Percentiles rank a stretch among this genome's conserved stretches.
phyloP scores from a whole-genome alignment of 2,329 filamentous ascomycete genomes.

The Diplodia sapinea region DNA sequence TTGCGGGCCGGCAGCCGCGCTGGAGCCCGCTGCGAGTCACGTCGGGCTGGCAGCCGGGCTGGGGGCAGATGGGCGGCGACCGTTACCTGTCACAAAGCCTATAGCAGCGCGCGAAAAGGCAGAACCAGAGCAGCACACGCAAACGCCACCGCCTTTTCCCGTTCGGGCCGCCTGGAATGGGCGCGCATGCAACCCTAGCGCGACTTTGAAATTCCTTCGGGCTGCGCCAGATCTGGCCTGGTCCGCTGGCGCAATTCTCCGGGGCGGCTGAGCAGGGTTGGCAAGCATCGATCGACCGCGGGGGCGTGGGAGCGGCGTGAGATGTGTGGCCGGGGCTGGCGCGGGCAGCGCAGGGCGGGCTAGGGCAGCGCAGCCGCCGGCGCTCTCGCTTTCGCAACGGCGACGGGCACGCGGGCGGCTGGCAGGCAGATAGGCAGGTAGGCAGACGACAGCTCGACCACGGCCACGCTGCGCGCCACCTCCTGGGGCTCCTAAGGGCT shows the following conservation, averaged over 20 bases:
- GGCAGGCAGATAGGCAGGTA: conserved; percentile 4
- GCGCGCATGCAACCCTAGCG: conserved; percentile 14
- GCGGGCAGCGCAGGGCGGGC: not conserved
- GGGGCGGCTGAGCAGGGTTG: conserved; percentile 26
- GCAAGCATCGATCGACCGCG: conserved; percentile 15
- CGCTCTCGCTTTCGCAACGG: conserved; percentile 3
- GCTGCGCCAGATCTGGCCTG: conserved; percentile 26
- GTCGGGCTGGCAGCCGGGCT: conserved; percentile 33
- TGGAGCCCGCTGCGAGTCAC: conserved; percentile 36
- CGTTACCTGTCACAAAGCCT: conserved; percentile 46
- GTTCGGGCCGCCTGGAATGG: conserved; percentile 28
- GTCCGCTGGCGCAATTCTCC: conserved; percentile 29
- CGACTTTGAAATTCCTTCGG: conserved; percentile 15
- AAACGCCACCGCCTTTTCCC: conserved; percentile 34
- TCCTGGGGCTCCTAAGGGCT: conserved; percentile 25
- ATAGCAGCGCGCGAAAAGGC: conserved; percentile 30
- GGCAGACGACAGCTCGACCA: not conserved
- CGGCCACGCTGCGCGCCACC: conserved; percentile 18
- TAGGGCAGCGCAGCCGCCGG: not conserved
- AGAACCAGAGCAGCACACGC: conserved; percentile 30
- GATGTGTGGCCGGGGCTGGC: conserved; percentile 14
- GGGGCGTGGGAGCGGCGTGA: conserved; percentile 17
- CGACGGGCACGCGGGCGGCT: not conserved
- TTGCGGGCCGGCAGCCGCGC: conserved; percentile 44
- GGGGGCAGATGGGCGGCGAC: conserved; percentile 31